These are phyloP conservation scores for Prototheca stagnorum DNA, from an alignment of 163 green algal species.

Conservation along the genomic window DNA sequence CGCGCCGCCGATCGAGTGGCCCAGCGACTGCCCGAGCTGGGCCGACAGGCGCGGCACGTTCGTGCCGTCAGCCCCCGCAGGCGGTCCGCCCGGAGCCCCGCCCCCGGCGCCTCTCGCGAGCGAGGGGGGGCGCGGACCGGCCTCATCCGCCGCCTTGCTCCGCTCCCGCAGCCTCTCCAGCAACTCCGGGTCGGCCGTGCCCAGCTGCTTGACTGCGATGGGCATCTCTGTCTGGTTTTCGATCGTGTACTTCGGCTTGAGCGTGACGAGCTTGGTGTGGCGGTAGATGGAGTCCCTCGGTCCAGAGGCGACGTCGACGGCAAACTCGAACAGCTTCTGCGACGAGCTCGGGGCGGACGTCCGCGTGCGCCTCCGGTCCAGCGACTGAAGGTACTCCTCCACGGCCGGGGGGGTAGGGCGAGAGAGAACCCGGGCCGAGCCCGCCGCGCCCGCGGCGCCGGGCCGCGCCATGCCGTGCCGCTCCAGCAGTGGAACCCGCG, in stretches of 20 bases:
- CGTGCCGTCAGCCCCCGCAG: slow-evolving; percentile 15
- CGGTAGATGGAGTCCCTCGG: slow-evolving; percentile 43
- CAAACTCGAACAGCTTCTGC: slow-evolving; percentile 56
- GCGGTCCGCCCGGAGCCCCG: background rate
- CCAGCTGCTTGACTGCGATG: slow-evolving; percentile 67
- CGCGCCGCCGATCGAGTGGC: too few species aligned
- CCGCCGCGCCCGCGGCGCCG: background rate
- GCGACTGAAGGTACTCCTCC: background rate
- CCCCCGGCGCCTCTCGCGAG: too few species aligned
- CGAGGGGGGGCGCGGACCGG: background rate
- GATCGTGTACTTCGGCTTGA: slow-evolving; percentile 75
- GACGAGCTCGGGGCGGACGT: slow-evolving; percentile 4
- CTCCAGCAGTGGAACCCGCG: background rate
- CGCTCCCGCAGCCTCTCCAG: too few species aligned
- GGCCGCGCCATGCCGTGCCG: background rate
- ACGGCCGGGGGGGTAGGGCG: background rate
- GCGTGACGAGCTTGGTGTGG: slow-evolving; percentile 62
- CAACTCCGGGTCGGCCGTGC: slow-evolving; percentile 38
- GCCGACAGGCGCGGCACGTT: too few species aligned
- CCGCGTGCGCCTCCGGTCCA: background rate
- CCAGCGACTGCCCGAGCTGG: too few species aligned
- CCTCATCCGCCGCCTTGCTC: too few species aligned
- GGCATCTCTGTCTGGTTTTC: slow-evolving; percentile 65
- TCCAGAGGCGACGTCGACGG: slow-evolving; percentile 50
- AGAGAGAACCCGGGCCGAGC: background rate